Evolutionary conservation across 2,329 filamentous ascomycete genomes (phyloP), one percentile per base, ranked within the genome.

Genomic region (Setomelanomma holmii): DNA sequence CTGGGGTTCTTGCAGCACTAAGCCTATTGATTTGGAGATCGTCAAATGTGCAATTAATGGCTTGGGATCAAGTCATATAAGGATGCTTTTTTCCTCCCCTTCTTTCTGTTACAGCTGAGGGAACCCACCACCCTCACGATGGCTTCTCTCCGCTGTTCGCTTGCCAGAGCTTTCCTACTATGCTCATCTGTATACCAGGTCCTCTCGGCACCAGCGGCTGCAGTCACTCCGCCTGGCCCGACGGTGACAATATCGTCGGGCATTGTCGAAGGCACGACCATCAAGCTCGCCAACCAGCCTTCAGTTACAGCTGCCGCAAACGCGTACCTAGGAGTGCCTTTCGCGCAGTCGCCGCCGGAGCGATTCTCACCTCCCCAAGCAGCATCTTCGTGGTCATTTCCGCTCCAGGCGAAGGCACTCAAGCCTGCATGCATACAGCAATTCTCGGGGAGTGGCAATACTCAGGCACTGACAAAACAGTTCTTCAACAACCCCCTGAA

Each of bases 391-490:
- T 64, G 58, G 61, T 41, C 52, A 2, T 44, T 24, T 17, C 58
- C 51, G 10, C 27, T 59, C 10, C 46, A 56, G 16, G 55, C 55
- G 23, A 49, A 58, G n/a, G 24, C 38, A 0, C 4, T 54, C 21
- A 61, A 59, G 16, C 54, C 50, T 35, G 45, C 59, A 10, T 63
- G 60, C 24, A 61, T 56, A 19, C 22, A 64, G 41, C 58, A 63
- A 17, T 61, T 63, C 12, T 30, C 46, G 0, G 21, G 60, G 10
- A 44, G 41, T 17, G 54, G 56, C 40, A 56, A 21, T 19, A 50
- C 27, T 33, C 51, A 52, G 45, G 49, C 4, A 60, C 61, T 22
- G 58, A 62, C 17, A 43, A 56, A 33, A 40, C 54, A n/a, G 46
- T 49, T 43, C 19, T 52, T 48, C 45, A 61, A 39, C 21, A 58